Percentiles rank a stretch among this genome's conserved stretches.
phyloP scores from a whole-genome alignment of 2,329 filamentous ascomycete genomes.

The Diaporthe citri region DNA sequence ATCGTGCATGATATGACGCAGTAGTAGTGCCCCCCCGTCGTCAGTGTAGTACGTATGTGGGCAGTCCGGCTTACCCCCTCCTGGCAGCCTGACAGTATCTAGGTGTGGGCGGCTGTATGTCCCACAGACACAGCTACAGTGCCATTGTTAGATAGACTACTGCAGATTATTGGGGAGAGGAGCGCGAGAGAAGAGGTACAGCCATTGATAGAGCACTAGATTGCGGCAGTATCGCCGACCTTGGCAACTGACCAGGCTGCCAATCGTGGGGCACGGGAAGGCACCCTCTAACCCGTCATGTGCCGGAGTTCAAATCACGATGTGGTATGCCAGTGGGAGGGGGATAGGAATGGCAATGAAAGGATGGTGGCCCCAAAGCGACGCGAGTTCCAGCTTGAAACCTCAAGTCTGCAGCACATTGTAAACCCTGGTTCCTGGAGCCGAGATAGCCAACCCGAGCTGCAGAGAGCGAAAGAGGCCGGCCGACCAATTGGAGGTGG shows the following conservation, averaged over 20 bases:
- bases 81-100: not conserved
- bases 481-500: slow-evolving; percentile 22
- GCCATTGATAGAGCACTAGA: not conserved
- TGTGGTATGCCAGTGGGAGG: slow-evolving; percentile 12
- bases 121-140: not conserved
- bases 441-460: slow-evolving; percentile 27
- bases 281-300: slow-evolving; percentile 1
- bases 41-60: slow-evolving; percentile 6
- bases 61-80: slow-evolving; percentile 13
- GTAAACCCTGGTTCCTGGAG: slow-evolving; percentile 30
- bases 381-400: slow-evolving; percentile 36
- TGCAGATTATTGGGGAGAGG: not conserved
- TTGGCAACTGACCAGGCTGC: slow-evolving; percentile 29
- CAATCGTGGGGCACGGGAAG: slow-evolving; percentile 21
- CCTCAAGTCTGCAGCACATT: slow-evolving; percentile 27
- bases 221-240: not conserved
- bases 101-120: not conserved
- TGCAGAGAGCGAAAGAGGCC: not conserved
- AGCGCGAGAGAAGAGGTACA: not conserved
- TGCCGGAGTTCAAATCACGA: not conserved
- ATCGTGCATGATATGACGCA: slow-evolving; percentile 13
- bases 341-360: slow-evolving; percentile 15
- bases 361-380: slow-evolving; percentile 9
- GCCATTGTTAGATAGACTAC: not conserved
- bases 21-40: not conserved